phyloP scores from a whole-genome alignment of 2,329 filamentous ascomycete genomes.

The Coleophoma eucalyptorum region DNA sequence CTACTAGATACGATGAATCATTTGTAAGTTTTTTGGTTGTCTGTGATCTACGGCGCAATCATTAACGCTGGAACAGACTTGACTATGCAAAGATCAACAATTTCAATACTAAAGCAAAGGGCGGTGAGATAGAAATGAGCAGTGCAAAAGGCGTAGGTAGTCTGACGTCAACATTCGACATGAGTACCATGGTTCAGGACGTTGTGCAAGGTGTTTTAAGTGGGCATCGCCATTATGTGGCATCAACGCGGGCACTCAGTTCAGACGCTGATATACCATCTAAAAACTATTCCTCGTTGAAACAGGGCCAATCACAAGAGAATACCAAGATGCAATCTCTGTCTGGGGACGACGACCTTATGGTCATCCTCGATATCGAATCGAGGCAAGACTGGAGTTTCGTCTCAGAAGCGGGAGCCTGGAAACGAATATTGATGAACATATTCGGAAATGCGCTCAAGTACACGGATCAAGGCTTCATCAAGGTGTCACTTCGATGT shows the following conservation, averaged over 20 bases:
- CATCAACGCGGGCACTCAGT: background rate
- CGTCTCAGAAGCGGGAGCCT: constrained; percentile 36
- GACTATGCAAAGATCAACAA: constrained; percentile 26
- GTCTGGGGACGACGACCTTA: constrained; percentile 35
- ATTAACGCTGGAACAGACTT: constrained; percentile 21
- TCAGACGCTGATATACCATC: background rate
- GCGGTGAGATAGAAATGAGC: background rate
- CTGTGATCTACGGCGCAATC: background rate
- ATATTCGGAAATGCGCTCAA: constrained; percentile 59
- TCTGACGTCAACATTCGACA: constrained; percentile 7
- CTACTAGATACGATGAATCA: constrained; percentile 49
- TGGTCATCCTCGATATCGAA: constrained; percentile 39
- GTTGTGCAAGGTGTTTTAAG: constrained; percentile 18
- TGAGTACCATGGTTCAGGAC: constrained; percentile 18
- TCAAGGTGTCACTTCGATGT: constrained; percentile 35
- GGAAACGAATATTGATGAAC: constrained; percentile 53
- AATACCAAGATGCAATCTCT: background rate
- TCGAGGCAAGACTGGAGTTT: constrained; percentile 6
- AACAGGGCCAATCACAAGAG: constrained; percentile 3
- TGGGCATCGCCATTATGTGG: constrained; percentile 13
- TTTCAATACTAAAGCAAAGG: background rate
- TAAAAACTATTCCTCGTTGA: background rate
- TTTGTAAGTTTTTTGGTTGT: constrained; percentile 31
- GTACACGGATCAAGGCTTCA: constrained; percentile 49
- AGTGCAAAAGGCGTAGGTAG: background rate